phyloP scores from a whole-genome alignment of 2,329 filamentous ascomycete species.

The Claviceps spartinae region DNA sequence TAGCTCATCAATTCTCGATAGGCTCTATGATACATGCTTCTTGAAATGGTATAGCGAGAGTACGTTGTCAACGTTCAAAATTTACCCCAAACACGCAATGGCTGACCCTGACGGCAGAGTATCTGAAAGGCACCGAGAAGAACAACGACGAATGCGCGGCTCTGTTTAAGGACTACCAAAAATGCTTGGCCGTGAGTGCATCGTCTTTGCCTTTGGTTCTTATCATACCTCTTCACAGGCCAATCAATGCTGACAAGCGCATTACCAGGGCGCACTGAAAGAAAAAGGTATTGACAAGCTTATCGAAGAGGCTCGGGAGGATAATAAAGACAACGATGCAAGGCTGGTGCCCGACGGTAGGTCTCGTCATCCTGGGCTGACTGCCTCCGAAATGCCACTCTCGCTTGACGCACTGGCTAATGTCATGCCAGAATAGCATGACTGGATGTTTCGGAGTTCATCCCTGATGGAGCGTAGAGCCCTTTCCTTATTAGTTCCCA shows the following conservation, averaged over 20 bases:
- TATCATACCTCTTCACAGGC: background rate
- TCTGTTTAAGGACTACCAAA: constrained; percentile 79
- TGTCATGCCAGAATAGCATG: background rate
- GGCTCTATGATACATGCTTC: constrained; percentile 93
- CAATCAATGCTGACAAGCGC: background rate
- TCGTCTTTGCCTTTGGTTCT: background rate
- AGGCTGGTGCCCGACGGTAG: constrained; percentile 29
- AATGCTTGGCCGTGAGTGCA: constrained; percentile 59
- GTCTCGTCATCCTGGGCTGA: constrained; percentile 5
- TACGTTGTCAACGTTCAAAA: constrained; percentile 30
- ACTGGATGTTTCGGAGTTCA: background rate
- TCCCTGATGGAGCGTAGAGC: background rate
- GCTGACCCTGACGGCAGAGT: constrained; percentile 44
- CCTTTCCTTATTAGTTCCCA: background rate
- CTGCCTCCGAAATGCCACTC: background rate
- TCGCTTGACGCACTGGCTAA: background rate
- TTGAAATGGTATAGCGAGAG: constrained; percentile 99
- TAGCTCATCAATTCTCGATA: constrained; percentile 21
- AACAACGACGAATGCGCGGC: constrained; percentile 73
- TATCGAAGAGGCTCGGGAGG: constrained; percentile 78
- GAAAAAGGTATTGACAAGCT: constrained; percentile 85
- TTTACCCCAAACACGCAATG: background rate
- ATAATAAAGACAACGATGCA: constrained; percentile 76
- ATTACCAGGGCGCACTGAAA: constrained; percentile 62
- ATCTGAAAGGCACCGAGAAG: constrained; percentile 70